Conservation (phyloP, 1,139 yeast genomes). For the Yamadazyma oceani region DNA sequence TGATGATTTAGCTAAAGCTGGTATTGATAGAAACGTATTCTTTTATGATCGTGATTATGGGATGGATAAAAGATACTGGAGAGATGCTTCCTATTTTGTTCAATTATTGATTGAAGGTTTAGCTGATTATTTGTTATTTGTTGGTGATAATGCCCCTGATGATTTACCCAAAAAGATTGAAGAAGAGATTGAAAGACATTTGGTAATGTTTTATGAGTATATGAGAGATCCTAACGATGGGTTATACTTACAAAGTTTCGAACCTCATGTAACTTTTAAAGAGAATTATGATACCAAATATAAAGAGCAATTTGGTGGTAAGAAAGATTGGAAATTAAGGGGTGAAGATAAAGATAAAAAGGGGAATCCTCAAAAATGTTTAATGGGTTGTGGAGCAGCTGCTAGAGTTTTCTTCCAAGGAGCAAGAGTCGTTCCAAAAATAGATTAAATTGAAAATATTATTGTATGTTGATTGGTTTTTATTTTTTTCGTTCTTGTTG, state of each 20-base stretch:
- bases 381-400: slow-evolving; percentile 67
- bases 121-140: slow-evolving; percentile 59
- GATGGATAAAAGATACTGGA: slow-evolving; percentile 58
- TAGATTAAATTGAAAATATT: slow-evolving; percentile 13
- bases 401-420: slow-evolving; percentile 71
- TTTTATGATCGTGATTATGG: slow-evolving; percentile 68
- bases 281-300: slow-evolving; percentile 51
- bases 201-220: slow-evolving; percentile 56
- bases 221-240: slow-evolving; percentile 61
- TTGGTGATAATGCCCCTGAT: slow-evolving; percentile 46
- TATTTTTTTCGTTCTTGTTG: neutral
- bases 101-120: slow-evolving; percentile 68
- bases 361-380: slow-evolving; percentile 49
- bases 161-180: slow-evolving; percentile 37
- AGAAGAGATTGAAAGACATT: slow-evolving; percentile 49
- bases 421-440: slow-evolving; percentile 52
- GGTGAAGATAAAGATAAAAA: slow-evolving; percentile 44
- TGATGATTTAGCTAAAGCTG: slow-evolving; percentile 59
- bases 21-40: slow-evolving; percentile 54
- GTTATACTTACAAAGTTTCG: slow-evolving; percentile 60
- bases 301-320: slow-evolving; percentile 54
- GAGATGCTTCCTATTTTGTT: slow-evolving; percentile 63
- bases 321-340: slow-evolving; percentile 52
- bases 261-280: slow-evolving; percentile 55
- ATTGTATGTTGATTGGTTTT: neutral